phyloP scores from a whole-genome alignment of 345 rosid genomes.

The Erysimum cheiranthoides region DNA sequence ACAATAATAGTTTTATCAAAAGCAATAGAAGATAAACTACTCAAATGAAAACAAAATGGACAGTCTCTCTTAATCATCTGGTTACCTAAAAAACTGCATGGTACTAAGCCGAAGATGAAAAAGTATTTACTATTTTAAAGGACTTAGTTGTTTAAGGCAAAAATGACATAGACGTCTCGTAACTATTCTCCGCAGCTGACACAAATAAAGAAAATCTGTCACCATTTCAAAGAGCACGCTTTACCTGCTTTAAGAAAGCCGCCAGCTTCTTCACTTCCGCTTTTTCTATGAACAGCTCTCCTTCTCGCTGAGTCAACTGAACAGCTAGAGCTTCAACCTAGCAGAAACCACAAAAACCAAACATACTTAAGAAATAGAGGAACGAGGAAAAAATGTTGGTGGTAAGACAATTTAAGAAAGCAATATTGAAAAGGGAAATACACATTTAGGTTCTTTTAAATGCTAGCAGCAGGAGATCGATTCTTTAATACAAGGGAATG shows the following conservation, averaged over 20 bases:
- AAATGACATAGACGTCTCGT: neutral
- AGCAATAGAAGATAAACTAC: neutral
- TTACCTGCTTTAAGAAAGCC: conserved; percentile 89
- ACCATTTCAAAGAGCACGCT: conserved; percentile 2
- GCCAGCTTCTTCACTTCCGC: conserved; percentile 96
- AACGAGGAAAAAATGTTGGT: neutral
- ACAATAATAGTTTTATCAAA: neutral
- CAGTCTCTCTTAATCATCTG: neutral
- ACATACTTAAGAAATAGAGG: conserved; percentile 8
- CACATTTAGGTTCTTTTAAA: neutral
- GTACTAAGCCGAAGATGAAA: neutral
- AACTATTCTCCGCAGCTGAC: conserved; percentile 2
- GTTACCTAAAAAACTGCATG: neutral
- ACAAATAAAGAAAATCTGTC: neutral
- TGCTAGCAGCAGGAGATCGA: neutral
- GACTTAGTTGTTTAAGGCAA: conserved; percentile 8
- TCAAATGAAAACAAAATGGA: neutral
- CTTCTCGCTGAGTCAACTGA: conserved; percentile 95
- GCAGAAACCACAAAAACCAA: conserved; percentile 41
- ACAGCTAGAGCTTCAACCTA: conserved; percentile 98
- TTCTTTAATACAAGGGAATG: neutral
- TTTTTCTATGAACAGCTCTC: conserved; percentile 91
- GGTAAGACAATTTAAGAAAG: neutral
- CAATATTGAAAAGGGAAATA: neutral
- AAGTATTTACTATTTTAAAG: neutral